A percentile compares a stretch with the other conserved stretches of the same genome.
These are phyloP conservation scores for Coprinopsis cinerea DNA, from an alignment of 768 basidiomycete genomes.

Conservation along the genomic window DNA sequence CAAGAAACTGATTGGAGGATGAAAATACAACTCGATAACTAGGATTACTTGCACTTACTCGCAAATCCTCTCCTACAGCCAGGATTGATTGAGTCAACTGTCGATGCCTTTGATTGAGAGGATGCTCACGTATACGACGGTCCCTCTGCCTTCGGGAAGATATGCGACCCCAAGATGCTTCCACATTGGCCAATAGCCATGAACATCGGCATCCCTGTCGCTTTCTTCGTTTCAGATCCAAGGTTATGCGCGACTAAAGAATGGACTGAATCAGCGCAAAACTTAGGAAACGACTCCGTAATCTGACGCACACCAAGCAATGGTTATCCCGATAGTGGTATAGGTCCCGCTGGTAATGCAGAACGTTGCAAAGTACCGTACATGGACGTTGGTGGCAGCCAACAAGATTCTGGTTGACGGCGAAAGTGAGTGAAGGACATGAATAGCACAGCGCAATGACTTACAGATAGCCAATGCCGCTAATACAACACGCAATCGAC, in stretches of 20 bases:
- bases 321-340: constrained; percentile 64
- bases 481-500: constrained; percentile 36
- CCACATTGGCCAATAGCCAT: constrained; percentile 80
- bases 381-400: constrained; percentile 50
- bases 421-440: neutral
- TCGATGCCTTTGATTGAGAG: neutral
- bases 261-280: neutral
- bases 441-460: neutral
- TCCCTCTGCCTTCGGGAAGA: constrained; percentile 59
- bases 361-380: constrained; percentile 74
- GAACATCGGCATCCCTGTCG: constrained; percentile 71
- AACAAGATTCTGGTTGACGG: constrained; percentile 43
- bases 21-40: neutral
- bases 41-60: constrained; percentile 24
- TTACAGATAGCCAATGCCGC: constrained; percentile 62
- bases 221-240: constrained; percentile 73
- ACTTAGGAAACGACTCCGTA: neutral
- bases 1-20: constrained; percentile 31
- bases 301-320: constrained; percentile 65
- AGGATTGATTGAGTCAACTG: neutral
- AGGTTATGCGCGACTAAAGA: constrained; percentile 64
- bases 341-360: constrained; percentile 76
- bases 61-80: constrained; percentile 51
- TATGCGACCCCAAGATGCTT: constrained; percentile 67
- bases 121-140: constrained; percentile 57